Conservation (phyloP, 2,329 filamentous ascomycete genomes). For the Fulvia fulva region DNA sequence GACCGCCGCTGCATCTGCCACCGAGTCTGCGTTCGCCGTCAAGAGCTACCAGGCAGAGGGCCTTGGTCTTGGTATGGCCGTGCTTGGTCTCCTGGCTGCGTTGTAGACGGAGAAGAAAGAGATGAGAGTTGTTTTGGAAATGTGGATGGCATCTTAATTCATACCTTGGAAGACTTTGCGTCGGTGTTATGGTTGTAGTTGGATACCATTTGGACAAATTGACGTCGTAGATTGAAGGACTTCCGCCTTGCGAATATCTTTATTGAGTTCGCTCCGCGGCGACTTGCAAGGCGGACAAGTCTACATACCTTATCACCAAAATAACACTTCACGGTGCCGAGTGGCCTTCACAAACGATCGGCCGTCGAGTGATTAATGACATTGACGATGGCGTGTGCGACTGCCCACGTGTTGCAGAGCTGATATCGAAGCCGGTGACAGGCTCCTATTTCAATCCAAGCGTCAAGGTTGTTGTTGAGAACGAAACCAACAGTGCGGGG, state of each 20-base stretch:
- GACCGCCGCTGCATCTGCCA: background rate
- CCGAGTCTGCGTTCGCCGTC: background rate
- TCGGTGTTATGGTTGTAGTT: background rate
- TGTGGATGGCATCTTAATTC: background rate
- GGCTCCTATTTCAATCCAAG: background rate
- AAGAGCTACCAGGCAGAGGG: slow-evolving; percentile 6
- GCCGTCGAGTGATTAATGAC: too few relatives aligned
- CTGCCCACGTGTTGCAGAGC: background rate
- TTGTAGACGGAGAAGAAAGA: background rate
- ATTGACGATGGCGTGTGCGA: too few relatives aligned
- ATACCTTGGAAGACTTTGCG: background rate
- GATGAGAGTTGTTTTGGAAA: background rate
- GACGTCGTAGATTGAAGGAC: background rate
- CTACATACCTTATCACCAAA: background rate
- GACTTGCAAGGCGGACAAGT: background rate
- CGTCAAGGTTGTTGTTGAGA: background rate
- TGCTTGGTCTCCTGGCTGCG: slow-evolving; percentile 6
- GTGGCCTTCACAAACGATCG: too few relatives aligned
- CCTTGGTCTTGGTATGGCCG: slow-evolving; percentile 3
- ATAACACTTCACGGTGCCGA: background rate
- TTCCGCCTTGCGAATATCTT: background rate
- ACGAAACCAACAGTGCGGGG: background rate
- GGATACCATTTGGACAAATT: background rate
- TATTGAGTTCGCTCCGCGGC: background rate
- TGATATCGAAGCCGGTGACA: background rate